Conservation (phyloP, 495 filamentous ascomycete species). For the Penicillium malachiteum region DNA sequence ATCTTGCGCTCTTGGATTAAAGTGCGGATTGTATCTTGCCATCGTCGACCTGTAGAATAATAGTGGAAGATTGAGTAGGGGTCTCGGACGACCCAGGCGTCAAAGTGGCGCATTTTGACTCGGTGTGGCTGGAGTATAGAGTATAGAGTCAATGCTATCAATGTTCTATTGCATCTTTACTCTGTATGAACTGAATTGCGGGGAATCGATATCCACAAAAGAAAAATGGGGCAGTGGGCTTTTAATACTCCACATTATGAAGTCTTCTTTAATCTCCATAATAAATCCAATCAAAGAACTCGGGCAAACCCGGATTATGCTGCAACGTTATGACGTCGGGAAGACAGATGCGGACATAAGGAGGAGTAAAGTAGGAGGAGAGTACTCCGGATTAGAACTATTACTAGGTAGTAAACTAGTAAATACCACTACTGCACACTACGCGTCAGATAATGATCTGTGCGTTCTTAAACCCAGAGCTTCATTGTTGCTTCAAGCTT, state of each 20-base stretch:
- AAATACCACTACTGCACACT: no score
- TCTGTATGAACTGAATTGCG: neutral
- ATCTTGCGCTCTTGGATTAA: conserved; percentile 42
- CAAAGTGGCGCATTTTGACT: conserved; percentile 45
- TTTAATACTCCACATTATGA: no score
- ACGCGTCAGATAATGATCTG: no score
- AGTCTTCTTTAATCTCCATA: neutral
- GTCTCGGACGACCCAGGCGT: conserved; percentile 46
- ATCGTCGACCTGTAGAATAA: conserved; percentile 40
- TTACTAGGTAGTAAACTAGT: no score
- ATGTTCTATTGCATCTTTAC: neutral
- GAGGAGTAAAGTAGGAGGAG: conserved; percentile 10
- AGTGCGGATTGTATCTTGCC: conserved; percentile 42
- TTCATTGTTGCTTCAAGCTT: no score
- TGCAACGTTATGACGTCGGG: conserved; percentile 40
- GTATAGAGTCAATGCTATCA: neutral
- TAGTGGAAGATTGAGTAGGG: conserved; percentile 49
- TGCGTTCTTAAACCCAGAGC: no score
- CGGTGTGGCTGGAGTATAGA: neutral
- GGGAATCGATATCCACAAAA: no score
- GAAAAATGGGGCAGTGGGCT: no score
- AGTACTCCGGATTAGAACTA: conserved; percentile 13
- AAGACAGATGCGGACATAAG: conserved; percentile 4
- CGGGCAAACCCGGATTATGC: conserved; percentile 24
- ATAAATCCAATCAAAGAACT: conserved; percentile 2